Percentiles rank a stretch among this genome's conserved stretches.
phyloP scores from a whole-genome alignment of 192 early-diverging fungal genomes.

The Coemansia sp. region DNA sequence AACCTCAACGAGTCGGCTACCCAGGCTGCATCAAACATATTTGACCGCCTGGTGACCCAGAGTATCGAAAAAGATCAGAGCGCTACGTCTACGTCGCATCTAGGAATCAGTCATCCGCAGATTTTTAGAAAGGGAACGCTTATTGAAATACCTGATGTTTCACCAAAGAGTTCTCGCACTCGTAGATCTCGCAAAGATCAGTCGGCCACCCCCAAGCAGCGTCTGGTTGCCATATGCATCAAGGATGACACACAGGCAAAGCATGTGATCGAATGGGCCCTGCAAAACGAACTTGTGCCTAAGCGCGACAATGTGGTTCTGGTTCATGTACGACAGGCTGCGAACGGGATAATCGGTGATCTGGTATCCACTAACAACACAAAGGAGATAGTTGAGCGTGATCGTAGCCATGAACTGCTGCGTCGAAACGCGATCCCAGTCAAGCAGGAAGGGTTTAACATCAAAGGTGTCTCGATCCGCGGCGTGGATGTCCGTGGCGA shows the following conservation, averaged over 20 bases:
- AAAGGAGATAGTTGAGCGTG: constrained; percentile 33
- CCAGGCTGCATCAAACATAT: constrained; percentile 14
- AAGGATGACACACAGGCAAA: constrained; percentile 33
- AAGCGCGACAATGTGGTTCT: constrained; percentile 35
- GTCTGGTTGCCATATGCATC: constrained; percentile 41
- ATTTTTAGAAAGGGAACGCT: constrained; percentile 44
- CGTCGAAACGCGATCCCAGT: constrained; percentile 26
- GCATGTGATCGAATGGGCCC: constrained; percentile 20
- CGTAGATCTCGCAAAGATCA: constrained; percentile 6
- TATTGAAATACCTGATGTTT: constrained; percentile 36
- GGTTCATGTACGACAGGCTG: constrained; percentile 38
- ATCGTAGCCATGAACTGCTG: constrained; percentile 31
- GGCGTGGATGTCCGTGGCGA: constrained; percentile 48
- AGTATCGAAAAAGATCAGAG: constrained; percentile 16
- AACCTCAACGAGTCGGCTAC: not conserved
- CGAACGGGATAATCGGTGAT: constrained; percentile 41
- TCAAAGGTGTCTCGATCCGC: constrained; percentile 48
- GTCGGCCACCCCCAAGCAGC: constrained; percentile 11
- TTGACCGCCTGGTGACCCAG: constrained; percentile 26
- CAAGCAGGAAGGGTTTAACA: constrained; percentile 33
- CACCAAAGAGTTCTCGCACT: constrained; percentile 2
- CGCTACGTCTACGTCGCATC: constrained; percentile 59
- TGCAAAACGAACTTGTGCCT: constrained; percentile 36
- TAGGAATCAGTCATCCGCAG: constrained; percentile 43
- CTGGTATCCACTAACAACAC: constrained; percentile 25